Evolutionary conservation across 495 filamentous ascomycete species (phyloP), one percentile per base, ranked within the genome.

Genomic region (Bryoglossum gracile): DNA sequence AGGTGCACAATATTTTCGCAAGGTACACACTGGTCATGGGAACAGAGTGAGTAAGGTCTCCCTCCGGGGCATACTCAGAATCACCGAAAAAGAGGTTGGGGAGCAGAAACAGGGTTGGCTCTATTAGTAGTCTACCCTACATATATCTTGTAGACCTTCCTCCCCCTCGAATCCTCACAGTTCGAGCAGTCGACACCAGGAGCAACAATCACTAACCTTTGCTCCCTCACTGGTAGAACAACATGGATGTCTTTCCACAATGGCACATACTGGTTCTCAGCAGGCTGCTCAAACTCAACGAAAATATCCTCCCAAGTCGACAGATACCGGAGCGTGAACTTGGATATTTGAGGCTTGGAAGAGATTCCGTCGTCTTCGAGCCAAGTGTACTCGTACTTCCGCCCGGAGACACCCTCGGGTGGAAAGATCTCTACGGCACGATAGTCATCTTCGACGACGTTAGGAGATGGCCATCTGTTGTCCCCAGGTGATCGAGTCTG

Each of bases 361-460:
- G 77, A 76, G 35, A 78, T 69, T 4, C 81, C 81, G 61, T 84
- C 78, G 54, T 84, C 81, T 58, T 84, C 81, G 28, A 70, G 70
- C 81, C 81, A 84, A 4, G 69, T 71, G 22, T 57, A 73, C 77
- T 49, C 16, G 65, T 60, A 46, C 52, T 40, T 11, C 63, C 64
- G 46, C 64, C 58, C 43, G 63, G 68, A 50, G 51, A 53, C 14
- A 33, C 65, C 59, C 44, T 60, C 53, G 0, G 76, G 75, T 2
- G 81, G 81, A 59, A 83, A 83, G 35, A 85, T 76, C 63, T 83
- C 80, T 1, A 83, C 71, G 9, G 65, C 78, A 8, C 81, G 63
- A 53, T 73, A 80, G 54, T 83, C 76, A 53, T 85, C 81, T 3
- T 71, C 54, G n/a, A 74, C 71, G n/a, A 74, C 59, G 30, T 70